Evolutionary conservation across 768 basidiomycete species (phyloP), one percentile per base, ranked within the genome.

Genomic region (Heimioporus sp.): DNA sequence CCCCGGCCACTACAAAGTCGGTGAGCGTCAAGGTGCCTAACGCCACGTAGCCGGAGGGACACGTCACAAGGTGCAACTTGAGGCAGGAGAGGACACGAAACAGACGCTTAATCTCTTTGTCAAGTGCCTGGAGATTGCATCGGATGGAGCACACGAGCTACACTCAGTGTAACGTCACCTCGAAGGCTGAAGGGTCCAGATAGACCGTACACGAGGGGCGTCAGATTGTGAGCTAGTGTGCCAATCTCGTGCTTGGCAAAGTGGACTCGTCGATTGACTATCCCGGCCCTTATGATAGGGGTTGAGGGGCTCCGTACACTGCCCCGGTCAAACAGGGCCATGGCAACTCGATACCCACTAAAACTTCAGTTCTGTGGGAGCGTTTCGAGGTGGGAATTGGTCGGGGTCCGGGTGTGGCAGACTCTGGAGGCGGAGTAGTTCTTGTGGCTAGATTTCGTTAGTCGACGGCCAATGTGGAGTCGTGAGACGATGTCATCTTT

Each of bases 181-280:
- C 52, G 17, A 31, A 51, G n/a, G 32, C 7, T 52, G 46, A 61
- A 62, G 1, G 48, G 28, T 0, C 38, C 37, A 2, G 32, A 41
- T 1, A 28, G 24, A 28, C 51, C 54, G 13, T 31, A 48, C 10
- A 61, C 8, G 32, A 39, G 1, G 5, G 35, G 19, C 12, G 37
- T 24, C 37, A 36, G n/a, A n/a, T n/a, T n/a, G n/a, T n/a, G n/a
- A n/a, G 3, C 0, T 11, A 51, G 45, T 0, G 0, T 7, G 3
- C 52, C 38, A n/a, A 65, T 46, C 17, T 64, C 63, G 1, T 47
- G 46, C 16, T 65, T 60, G 9, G 46, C 50, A 41, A 56, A 65
- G 39, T 61, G 63, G 4, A 45, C 15, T 58, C 62, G 64, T 15
- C 62, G n/a, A n/a, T n/a, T n/a, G n/a, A n/a, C n/a, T n/a, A n/a